Evolutionary conservation across 2,329 filamentous ascomycete genomes (phyloP), one percentile per base, ranked within the genome.

Genomic region (Endothia cerciana): DNA sequence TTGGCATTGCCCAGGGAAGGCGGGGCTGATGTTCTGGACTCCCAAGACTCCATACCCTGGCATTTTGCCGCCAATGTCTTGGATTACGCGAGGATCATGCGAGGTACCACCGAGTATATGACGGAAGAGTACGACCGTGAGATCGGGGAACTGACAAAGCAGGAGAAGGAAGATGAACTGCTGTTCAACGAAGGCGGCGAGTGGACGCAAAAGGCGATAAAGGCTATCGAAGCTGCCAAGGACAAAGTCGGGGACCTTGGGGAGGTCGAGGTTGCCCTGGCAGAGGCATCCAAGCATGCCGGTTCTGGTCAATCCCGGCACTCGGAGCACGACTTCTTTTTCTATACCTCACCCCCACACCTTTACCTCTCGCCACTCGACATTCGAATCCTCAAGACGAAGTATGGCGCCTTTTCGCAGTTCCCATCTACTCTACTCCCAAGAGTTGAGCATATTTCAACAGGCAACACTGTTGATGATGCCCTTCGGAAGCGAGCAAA

Each of bases 81-180:
- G 74, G 95, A 99, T 75, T 99, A 97, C 77, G 93, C 94, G 19
- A 88, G 94, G 47, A 90, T 98, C 64, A 97, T 99, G 92, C 97
- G 94, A 75, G 95, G 94, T 7, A 94, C 92, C 4, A 88, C 91
- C 72, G 89, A 91, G 41, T 99, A 99, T 75, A 94, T 99, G 90
- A 75, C 82, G 15, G 83, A 87, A 62, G 91, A 98, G 74, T 94
- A 90, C 71, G 88, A 96, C 69, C 81, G 86, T 45, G 94, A 98
- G 75, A 89, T 97, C 43, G 81, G 86, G 47, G 89, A 92, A 22
- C 81, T 99, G 30, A 80, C 87, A 67, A 83, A 83, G 68, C 93
- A 97, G 78, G 93, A 93, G 72, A 88, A 89, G 70, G 93, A 97
- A 76, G 95, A 99, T 74, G 92, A 97, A 78, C 80, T 95, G 41